Percentiles rank a stretch among this genome's conserved stretches.
phyloP scores from a whole-genome alignment of 2,329 filamentous ascomycete genomes.

The Tolypocladium nubicola region DNA sequence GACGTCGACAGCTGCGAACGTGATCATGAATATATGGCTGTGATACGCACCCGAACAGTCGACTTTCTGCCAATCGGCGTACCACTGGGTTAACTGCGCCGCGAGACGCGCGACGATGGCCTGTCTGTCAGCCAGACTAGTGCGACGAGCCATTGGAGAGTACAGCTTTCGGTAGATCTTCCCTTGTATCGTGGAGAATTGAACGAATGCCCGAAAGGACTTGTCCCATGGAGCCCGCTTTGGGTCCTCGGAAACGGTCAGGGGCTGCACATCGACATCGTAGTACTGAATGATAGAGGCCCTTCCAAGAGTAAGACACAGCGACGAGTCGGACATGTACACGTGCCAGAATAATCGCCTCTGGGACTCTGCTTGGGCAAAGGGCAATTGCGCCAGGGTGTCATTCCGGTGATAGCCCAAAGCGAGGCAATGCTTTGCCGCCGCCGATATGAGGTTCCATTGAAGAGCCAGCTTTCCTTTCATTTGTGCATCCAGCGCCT shows the following conservation, averaged over 20 bases:
- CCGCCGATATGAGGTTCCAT: slow-evolving; percentile 7
- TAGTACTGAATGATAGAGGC: slow-evolving; percentile 8
- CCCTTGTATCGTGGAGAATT: slow-evolving; percentile 2
- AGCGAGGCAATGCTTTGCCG: slow-evolving; percentile 8
- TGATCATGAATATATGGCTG: slow-evolving; percentile 6
- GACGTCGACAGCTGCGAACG: slow-evolving; percentile 8
- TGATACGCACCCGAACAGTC: slow-evolving; percentile 6
- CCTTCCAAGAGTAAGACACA: slow-evolving; percentile 8
- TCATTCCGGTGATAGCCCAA: slow-evolving; percentile 10
- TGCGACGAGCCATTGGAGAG: slow-evolving; percentile 1
- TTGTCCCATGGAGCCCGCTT: slow-evolving; percentile 6
- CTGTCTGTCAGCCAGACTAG: not conserved
- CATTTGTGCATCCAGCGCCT: slow-evolving; percentile 8
- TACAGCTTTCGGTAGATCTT: slow-evolving; percentile 7
- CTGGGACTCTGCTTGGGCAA: slow-evolving; percentile 3
- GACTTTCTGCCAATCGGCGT: slow-evolving; percentile 5
- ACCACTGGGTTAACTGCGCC: slow-evolving; percentile 5
- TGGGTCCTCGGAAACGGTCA: slow-evolving; percentile 1
- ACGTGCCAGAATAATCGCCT: slow-evolving; percentile 10
- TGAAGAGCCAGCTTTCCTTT: slow-evolving; percentile 7
- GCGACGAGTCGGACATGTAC: slow-evolving; percentile 7
- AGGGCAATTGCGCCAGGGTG: slow-evolving; percentile 1
- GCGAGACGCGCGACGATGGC: slow-evolving; percentile 1
- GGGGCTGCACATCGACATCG: slow-evolving; percentile 7
- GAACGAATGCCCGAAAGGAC: not conserved